Conservation (phyloP, 139 green algal species). For the Micromonas commoda region DNA sequence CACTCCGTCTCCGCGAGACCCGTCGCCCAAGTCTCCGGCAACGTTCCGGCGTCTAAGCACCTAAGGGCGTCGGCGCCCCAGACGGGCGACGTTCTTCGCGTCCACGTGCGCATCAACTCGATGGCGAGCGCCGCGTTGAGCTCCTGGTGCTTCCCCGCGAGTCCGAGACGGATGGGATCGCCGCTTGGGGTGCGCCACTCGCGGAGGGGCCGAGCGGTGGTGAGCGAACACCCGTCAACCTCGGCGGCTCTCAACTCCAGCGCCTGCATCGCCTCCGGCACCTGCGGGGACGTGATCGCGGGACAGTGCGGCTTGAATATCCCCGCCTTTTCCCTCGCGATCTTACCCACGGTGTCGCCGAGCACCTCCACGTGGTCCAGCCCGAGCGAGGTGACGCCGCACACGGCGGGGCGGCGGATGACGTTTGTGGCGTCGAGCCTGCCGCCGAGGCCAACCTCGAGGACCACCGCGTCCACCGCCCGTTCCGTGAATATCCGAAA, state of each 20-base stretch:
- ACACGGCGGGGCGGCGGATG: slow-evolving; percentile 45
- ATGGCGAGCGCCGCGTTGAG: slow-evolving; percentile 80
- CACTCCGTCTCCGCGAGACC: slow-evolving; percentile 56
- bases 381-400: slow-evolving; percentile 77
- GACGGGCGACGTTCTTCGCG: slow-evolving; percentile 19
- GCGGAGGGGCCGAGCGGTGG: background rate
- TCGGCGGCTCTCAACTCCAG: slow-evolving; percentile 45
- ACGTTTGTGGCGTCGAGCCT: slow-evolving; percentile 93
- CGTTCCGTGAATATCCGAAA: slow-evolving; percentile 41
- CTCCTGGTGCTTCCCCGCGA: slow-evolving; percentile 75
- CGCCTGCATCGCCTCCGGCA: slow-evolving; percentile 61
- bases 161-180: slow-evolving; percentile 45
- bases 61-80: slow-evolving; percentile 25
- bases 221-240: slow-evolving; percentile 17
- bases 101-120: slow-evolving; percentile 59
- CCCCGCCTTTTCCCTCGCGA: slow-evolving; percentile 89
- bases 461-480: slow-evolving; percentile 73
- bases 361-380: slow-evolving; percentile 94
- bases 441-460: slow-evolving; percentile 93
- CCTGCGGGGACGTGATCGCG: slow-evolving; percentile 71
- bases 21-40: slow-evolving; percentile 53
- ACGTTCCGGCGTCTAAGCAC: background rate
- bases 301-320: slow-evolving; percentile 72
- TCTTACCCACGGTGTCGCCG: slow-evolving; percentile 83
- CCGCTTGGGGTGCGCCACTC: background rate